Percentiles rank a stretch among this genome's conserved stretches.
Evolutionary conservation across 164 flowering plant genomes (phyloP).

Genomic region (Vitis rupestris): DNA sequence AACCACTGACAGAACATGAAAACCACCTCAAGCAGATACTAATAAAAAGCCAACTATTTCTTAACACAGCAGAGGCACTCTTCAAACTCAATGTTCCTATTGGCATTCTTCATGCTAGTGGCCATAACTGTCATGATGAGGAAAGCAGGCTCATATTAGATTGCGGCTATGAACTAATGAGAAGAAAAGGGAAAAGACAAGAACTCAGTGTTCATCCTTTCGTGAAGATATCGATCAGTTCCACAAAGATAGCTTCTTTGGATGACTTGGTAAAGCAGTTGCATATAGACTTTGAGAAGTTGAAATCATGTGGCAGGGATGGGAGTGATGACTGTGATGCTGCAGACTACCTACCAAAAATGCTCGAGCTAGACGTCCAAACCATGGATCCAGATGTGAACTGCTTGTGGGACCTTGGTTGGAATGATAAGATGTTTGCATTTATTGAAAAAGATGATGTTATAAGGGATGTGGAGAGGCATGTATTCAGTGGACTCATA

Average conservation of each 20-base stretch:
- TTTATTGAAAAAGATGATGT: constrained; percentile 55
- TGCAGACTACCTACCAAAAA: constrained; percentile 43
- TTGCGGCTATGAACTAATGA: constrained; percentile 71
- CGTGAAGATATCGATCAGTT: constrained; percentile 18
- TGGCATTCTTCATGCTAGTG: constrained; percentile 40
- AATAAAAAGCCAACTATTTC: constrained; percentile 51
- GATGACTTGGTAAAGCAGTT: constrained; percentile 69
- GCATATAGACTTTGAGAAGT: constrained; percentile 46
- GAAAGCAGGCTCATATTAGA: constrained; percentile 52
- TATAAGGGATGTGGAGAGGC: constrained; percentile 59
- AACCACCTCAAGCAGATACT: constrained; percentile 64
- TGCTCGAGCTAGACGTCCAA: constrained; percentile 61
- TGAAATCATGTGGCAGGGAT: constrained; percentile 34
- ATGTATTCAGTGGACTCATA: constrained; percentile 52
- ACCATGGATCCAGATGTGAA: constrained; percentile 49
- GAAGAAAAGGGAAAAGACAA: constrained; percentile 64
- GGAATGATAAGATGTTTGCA: constrained; percentile 42
- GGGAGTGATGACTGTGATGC: constrained; percentile 26
- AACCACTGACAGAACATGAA: constrained; percentile 53
- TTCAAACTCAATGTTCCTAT: constrained; percentile 71
- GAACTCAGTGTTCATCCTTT: constrained; percentile 48
- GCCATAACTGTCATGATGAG: constrained; percentile 26
- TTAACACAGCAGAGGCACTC: constrained; percentile 86
- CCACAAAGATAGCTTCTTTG: constrained; percentile 36
- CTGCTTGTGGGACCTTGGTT: constrained; percentile 86